Evolutionary conservation across 1,284 basidiomycete species (phyloP).

Genomic region (Trametes polyzona): DNA sequence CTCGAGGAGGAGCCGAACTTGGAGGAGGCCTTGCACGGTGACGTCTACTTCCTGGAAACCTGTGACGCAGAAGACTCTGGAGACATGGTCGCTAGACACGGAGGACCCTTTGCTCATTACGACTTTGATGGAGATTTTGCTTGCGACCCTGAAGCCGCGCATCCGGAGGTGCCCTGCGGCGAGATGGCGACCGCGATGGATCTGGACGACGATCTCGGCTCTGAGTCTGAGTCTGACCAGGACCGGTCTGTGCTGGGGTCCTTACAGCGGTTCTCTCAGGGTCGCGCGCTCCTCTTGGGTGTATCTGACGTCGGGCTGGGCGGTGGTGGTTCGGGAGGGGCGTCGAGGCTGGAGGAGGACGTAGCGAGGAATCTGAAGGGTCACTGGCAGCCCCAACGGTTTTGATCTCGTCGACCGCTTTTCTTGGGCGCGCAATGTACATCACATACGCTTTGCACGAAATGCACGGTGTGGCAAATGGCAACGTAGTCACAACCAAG

Average conservation of each 20-base stretch:
- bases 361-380: constrained; percentile 56
- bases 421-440: too few relatives aligned
- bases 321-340: constrained; percentile 8
- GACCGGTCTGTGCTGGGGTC: constrained; percentile 16
- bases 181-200: neutral
- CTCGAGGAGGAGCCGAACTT: too few relatives aligned
- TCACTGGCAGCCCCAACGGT: constrained; percentile 65
- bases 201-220: constrained; percentile 1
- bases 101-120: neutral
- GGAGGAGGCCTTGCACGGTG: neutral
- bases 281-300: constrained; percentile 40
- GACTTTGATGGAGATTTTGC: neutral
- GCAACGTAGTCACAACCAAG: too few relatives aligned
- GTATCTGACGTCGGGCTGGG: constrained; percentile 17
- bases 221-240: constrained; percentile 1
- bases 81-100: neutral
- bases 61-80: neutral
- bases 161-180: neutral
- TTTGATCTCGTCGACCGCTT: constrained; percentile 41
- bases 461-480: too few relatives aligned
- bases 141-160: neutral
- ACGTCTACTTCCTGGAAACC: neutral
- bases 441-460: too few relatives aligned
- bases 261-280: constrained; percentile 43
- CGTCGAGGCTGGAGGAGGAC: constrained; percentile 53